phyloP scores from a whole-genome alignment of 2,329 filamentous ascomycete genomes.

The Pleomassaria siparia region DNA sequence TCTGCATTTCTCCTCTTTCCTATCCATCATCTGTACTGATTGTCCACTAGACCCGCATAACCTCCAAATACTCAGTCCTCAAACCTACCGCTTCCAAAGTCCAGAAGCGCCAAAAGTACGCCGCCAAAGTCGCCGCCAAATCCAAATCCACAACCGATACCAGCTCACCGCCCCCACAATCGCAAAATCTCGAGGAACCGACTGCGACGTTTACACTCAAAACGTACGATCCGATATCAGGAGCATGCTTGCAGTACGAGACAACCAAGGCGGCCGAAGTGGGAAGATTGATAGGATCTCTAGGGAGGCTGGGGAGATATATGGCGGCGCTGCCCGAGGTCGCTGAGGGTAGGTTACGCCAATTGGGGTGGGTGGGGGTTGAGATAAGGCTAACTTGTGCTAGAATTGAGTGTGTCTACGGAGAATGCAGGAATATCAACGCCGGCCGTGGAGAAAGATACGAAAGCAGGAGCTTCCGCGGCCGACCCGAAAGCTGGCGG shows the following conservation, averaged over 20 bases:
- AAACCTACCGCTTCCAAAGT: slow-evolving; percentile 42
- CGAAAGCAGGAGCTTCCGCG: slow-evolving; percentile 29
- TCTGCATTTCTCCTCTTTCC: slow-evolving; percentile 4
- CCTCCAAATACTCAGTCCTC: slow-evolving; percentile 83
- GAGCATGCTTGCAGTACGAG: slow-evolving; percentile 84
- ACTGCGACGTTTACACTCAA: slow-evolving; percentile 76
- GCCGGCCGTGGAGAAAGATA: slow-evolving; percentile 37
- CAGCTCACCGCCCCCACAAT: slow-evolving; percentile 34
- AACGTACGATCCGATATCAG: slow-evolving; percentile 81
- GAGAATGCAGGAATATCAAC: slow-evolving; percentile 31
- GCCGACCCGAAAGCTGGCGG: slow-evolving; percentile 15
- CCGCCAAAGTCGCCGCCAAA: slow-evolving; percentile 29
- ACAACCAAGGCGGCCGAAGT: slow-evolving; percentile 93
- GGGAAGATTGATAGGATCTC: slow-evolving; percentile 71
- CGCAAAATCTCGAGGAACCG: slow-evolving; percentile 27
- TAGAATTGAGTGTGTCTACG: slow-evolving; percentile 35
- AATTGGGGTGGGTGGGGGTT: not conserved
- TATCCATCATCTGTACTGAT: slow-evolving; percentile 18
- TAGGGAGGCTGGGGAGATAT: slow-evolving; percentile 73
- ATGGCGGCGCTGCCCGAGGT: slow-evolving; percentile 55
- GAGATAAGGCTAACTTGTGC: slow-evolving; percentile 1
- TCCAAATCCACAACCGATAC: slow-evolving; percentile 23
- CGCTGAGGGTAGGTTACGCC: slow-evolving; percentile 32
- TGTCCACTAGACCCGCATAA: slow-evolving; percentile 74
- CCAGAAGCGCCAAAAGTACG: slow-evolving; percentile 37